Conservation (phyloP, 2,329 filamentous ascomycete genomes). For the Ophiostoma piceae region DNA sequence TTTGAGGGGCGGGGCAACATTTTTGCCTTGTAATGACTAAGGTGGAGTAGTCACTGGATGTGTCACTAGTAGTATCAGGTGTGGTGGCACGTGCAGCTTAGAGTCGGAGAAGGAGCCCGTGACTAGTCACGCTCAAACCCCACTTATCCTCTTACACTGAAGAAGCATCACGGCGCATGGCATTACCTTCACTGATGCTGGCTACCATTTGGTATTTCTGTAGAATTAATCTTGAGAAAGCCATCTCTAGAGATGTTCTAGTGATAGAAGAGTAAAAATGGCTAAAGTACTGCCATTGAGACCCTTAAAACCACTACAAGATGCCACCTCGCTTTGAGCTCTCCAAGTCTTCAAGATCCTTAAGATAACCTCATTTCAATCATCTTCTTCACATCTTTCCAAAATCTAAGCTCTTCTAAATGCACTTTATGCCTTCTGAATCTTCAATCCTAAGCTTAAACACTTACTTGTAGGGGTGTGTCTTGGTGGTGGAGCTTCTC, state of each 20-base stretch:
- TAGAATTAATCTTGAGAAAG: too few relatives aligned
- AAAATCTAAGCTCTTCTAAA: neutral
- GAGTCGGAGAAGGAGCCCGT: neutral
- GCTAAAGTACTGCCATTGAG: too few relatives aligned
- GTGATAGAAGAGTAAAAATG: too few relatives aligned
- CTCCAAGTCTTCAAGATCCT: neutral
- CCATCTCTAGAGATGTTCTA: too few relatives aligned
- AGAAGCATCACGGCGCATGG: neutral
- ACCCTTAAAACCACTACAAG: neutral
- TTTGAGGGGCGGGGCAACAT: slow-evolving; percentile 21
- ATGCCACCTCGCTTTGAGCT: neutral
- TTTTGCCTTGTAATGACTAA: slow-evolving; percentile 16
- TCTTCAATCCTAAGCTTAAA: neutral
- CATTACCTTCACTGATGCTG: neutral
- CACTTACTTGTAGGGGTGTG: neutral
- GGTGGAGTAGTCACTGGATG: neutral
- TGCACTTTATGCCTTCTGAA: neutral
- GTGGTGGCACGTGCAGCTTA: too few relatives aligned
- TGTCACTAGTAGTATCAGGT: neutral
- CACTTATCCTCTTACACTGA: neutral
- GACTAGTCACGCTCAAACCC: neutral
- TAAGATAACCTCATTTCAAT: neutral
- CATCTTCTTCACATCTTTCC: neutral
- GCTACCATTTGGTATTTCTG: too few relatives aligned
- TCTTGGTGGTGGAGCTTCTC: neutral